These are phyloP conservation scores for Rhododendron williamsianum DNA, from an alignment of 148 eudicot genomes.

Conservation along the genomic window DNA sequence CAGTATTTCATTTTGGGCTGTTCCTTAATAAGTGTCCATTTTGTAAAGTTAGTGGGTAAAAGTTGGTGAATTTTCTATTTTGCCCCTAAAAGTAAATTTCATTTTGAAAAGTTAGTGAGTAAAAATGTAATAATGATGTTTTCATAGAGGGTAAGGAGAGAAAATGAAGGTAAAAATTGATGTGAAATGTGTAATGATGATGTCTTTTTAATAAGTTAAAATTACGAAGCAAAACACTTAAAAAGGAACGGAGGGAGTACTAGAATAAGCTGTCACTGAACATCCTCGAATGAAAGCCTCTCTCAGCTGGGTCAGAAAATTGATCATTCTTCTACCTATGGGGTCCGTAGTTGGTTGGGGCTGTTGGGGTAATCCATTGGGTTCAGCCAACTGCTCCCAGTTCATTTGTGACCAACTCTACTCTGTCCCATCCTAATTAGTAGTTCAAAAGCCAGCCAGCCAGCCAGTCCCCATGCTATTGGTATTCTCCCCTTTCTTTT, in stretches of 20 bases:
- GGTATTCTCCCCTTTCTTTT: not conserved
- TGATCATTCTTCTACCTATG: not conserved
- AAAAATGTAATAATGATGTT: no score
- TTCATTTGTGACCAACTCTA: not conserved
- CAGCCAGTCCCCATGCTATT: not conserved
- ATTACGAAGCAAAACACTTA: no score
- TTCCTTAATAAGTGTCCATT: no score
- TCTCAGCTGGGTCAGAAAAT: not conserved
- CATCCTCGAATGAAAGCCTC: not conserved
- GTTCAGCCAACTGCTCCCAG: conserved; percentile 19
- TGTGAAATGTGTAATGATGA: no score
- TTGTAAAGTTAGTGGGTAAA: no score
- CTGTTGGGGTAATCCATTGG: not conserved
- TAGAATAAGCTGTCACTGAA: not conserved
- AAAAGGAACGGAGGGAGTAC: not conserved
- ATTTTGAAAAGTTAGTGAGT: no score
- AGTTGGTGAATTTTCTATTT: no score
- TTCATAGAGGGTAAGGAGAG: no score
- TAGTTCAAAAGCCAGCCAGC: not conserved
- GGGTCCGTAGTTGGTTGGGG: conserved; percentile 8
- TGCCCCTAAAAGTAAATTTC: no score
- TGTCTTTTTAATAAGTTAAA: no score
- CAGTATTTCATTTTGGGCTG: no score
- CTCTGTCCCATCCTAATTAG: not conserved
- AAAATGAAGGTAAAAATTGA: no score